Percentiles rank a stretch among this genome's conserved stretches.
Conservation (phyloP, 2,329 filamentous ascomycete species). For the Pseudogymnoascus sp. region DNA sequence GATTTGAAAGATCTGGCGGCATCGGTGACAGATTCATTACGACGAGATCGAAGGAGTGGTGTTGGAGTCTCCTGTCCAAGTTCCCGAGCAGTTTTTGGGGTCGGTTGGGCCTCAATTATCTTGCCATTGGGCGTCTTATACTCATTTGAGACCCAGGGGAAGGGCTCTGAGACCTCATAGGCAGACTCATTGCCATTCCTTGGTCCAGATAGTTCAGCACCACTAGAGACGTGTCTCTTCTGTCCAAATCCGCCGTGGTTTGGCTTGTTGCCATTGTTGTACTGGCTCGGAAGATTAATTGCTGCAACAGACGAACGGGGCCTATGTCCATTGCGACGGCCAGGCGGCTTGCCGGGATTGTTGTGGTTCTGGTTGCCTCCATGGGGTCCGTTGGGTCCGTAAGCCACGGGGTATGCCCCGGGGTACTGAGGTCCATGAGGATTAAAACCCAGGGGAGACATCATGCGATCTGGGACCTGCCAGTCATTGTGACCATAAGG, state of each 20-base stretch:
- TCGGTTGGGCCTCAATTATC: background rate
- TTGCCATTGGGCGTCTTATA: conserved; percentile 5
- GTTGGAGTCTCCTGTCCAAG: conserved; percentile 8
- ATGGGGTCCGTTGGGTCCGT: background rate
- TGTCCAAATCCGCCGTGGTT: background rate
- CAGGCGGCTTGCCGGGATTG: background rate
- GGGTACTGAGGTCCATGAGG: background rate
- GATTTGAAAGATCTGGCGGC: background rate
- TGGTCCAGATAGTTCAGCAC: background rate
- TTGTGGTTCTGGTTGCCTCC: background rate
- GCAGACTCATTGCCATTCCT: background rate
- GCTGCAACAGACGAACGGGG: background rate
- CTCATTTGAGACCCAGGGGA: background rate
- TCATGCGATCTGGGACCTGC: background rate
- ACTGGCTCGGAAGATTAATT: background rate
- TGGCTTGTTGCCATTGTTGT: background rate
- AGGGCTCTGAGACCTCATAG: background rate
- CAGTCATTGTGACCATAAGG: background rate
- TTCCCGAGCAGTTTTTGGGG: conserved; percentile 1
- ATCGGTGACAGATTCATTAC: background rate
- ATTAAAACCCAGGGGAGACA: background rate
- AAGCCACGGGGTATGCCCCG: background rate
- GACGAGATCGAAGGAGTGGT: background rate
- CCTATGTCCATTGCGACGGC: background rate
- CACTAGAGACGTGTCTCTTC: background rate